Percentiles rank a stretch among this genome's conserved stretches.
Conservation (phyloP, 2,329 filamentous ascomycete species). For the Phoma sp. region DNA sequence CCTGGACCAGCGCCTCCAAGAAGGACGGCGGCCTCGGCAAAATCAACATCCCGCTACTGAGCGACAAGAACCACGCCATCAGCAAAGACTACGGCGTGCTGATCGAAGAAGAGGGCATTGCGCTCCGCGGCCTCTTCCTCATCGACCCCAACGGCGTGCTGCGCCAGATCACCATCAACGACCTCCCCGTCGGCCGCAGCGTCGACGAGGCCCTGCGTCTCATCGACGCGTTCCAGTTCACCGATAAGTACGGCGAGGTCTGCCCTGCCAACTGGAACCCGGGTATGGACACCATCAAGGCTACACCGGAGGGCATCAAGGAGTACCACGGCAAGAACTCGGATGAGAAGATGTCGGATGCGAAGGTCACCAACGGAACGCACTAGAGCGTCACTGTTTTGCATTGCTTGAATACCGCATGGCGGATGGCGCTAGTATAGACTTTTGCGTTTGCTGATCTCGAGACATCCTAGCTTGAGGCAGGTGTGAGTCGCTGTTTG, state of each 20-base stretch:
- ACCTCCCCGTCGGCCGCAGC: slow-evolving; percentile 68
- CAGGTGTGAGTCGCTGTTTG: slow-evolving; percentile 2
- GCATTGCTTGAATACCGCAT: slow-evolving; percentile 16
- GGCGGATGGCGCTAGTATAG: slow-evolving; percentile 23
- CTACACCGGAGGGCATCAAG: slow-evolving; percentile 50
- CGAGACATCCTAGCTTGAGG: not conserved
- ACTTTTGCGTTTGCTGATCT: slow-evolving; percentile 12
- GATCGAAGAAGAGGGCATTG: slow-evolving; percentile 68
- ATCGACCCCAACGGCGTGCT: slow-evolving; percentile 69
- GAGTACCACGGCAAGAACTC: slow-evolving; percentile 46
- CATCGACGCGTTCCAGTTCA: slow-evolving; percentile 58
- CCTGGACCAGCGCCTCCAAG: slow-evolving; percentile 64
- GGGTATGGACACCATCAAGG: slow-evolving; percentile 50
- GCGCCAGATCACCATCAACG: slow-evolving; percentile 70
- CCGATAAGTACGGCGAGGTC: slow-evolving; percentile 52
- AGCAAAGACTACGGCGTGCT: slow-evolving; percentile 68
- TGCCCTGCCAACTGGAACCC: slow-evolving; percentile 54
- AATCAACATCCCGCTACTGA: slow-evolving; percentile 66
- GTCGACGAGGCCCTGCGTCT: slow-evolving; percentile 69
- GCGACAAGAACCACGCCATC: slow-evolving; percentile 67
- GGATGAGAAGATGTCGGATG: slow-evolving; percentile 45
- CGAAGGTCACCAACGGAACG: slow-evolving; percentile 40
- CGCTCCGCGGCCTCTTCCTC: slow-evolving; percentile 69
- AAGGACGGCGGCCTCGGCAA: slow-evolving; percentile 68
- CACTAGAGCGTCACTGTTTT: slow-evolving; percentile 8